phyloP scores from a whole-genome alignment of 2,329 filamentous ascomycete species.

The Didymella segeticola region DNA sequence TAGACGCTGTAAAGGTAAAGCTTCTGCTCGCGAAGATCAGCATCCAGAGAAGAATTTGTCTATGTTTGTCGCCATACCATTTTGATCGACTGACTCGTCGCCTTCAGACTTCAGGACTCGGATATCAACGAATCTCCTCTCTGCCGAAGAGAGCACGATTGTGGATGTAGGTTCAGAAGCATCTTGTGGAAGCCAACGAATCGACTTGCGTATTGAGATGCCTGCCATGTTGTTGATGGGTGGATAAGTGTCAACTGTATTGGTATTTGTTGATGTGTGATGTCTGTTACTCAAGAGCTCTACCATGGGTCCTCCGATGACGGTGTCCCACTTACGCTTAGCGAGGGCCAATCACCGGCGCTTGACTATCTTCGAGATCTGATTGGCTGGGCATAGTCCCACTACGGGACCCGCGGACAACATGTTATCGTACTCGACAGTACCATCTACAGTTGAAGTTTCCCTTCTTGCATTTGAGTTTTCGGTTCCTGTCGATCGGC shows the following conservation, averaged over 20 bases:
- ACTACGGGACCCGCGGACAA: too few species aligned
- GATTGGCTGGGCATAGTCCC: too few species aligned
- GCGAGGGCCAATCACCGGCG: not conserved
- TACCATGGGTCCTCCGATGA: not conserved
- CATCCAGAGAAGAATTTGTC: not conserved
- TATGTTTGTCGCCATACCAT: not conserved
- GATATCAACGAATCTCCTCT: not conserved
- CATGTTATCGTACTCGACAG: too few species aligned
- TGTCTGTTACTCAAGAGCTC: too few species aligned
- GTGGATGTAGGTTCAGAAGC: not conserved
- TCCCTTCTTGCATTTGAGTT: too few species aligned
- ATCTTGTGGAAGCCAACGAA: not conserved
- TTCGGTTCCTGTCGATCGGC: too few species aligned
- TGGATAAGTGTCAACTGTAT: not conserved
- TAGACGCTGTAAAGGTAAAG: not conserved
- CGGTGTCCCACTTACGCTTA: not conserved
- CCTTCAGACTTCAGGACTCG: not conserved
- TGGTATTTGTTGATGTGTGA: not conserved
- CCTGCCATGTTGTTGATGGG: not conserved
- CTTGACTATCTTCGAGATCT: too few species aligned
- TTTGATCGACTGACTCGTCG: not conserved
- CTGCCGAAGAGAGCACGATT: not conserved
- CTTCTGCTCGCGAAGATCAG: not conserved
- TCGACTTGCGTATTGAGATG: not conserved
- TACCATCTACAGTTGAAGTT: too few species aligned